Percentiles rank a stretch among this genome's conserved stretches.
Evolutionary conservation across 2,329 filamentous ascomycete species (phyloP).

Genomic region (Periconia digitata): DNA sequence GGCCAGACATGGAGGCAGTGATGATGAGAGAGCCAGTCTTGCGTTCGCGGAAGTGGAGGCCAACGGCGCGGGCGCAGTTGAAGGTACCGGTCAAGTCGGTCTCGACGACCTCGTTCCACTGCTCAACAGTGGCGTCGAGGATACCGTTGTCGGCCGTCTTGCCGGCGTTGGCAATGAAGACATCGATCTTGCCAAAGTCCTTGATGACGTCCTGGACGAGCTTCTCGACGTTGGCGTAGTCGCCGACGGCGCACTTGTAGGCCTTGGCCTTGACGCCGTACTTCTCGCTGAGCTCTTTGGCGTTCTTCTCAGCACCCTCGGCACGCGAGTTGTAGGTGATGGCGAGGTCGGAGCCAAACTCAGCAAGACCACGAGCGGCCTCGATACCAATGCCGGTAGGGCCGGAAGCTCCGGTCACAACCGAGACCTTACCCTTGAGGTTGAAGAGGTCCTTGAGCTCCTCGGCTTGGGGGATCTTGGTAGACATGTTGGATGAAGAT

Average conservation of each 20-base stretch:
- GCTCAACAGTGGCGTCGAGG: slow-evolving; percentile 69
- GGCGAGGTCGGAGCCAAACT: slow-evolving; percentile 65
- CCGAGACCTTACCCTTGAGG: slow-evolving; percentile 57
- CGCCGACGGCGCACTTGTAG: slow-evolving; percentile 65
- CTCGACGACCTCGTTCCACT: slow-evolving; percentile 76
- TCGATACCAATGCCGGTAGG: slow-evolving; percentile 70
- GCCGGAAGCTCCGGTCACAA: slow-evolving; percentile 58
- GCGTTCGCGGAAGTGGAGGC: slow-evolving; percentile 71
- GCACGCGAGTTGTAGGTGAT: slow-evolving; percentile 67
- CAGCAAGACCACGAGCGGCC: slow-evolving; percentile 65
- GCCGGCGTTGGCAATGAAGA: slow-evolving; percentile 70
- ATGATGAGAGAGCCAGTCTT: slow-evolving; percentile 67
- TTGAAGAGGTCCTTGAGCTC: slow-evolving; percentile 59
- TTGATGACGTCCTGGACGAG: slow-evolving; percentile 61
- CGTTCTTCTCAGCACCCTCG: slow-evolving; percentile 66
- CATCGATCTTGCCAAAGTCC: slow-evolving; percentile 72
- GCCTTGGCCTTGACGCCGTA: slow-evolving; percentile 68
- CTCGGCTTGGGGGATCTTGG: slow-evolving; percentile 58
- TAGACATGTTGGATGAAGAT: slow-evolving; percentile 55
- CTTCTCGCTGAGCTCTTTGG: slow-evolving; percentile 59
- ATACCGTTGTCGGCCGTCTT: slow-evolving; percentile 69
- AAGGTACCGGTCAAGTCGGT: slow-evolving; percentile 87
- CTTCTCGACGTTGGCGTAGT: slow-evolving; percentile 58
- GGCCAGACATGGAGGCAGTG: slow-evolving; percentile 75
- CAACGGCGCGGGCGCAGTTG: slow-evolving; percentile 87